phyloP scores from a whole-genome alignment of 2,329 filamentous ascomycete genomes.

The Chaetomium sp. region DNA sequence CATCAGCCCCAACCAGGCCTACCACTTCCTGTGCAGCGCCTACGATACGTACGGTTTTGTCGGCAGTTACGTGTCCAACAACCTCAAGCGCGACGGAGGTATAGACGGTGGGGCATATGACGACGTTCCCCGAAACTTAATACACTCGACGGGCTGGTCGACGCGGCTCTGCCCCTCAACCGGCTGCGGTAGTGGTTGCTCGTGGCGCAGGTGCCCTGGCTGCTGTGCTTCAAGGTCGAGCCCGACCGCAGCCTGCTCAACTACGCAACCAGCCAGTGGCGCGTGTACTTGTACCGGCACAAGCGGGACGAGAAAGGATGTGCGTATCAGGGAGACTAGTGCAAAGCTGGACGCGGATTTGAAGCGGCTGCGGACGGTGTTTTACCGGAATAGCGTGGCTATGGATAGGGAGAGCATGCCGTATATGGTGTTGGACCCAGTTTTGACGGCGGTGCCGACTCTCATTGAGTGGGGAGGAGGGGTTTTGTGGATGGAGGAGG shows the following conservation, averaged over 20 bases:
- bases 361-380: conserved; percentile 36
- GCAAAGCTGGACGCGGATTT: conserved; percentile 38
- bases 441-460: conserved; percentile 43
- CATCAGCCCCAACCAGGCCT: conserved; percentile 42
- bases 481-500: conserved; percentile 21
- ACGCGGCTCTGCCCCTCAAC: conserved; percentile 49
- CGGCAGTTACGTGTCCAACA: conserved; percentile 49
- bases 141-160: conserved; percentile 46
- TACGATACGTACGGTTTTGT: conserved; percentile 50
- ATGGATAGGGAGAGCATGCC: conserved; percentile 42
- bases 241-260: conserved; percentile 45
- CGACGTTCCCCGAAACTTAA: conserved; percentile 47
- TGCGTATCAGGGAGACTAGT: conserved; percentile 35
- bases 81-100: conserved; percentile 47
- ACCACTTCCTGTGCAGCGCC: conserved; percentile 44
- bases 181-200: conserved; percentile 49
- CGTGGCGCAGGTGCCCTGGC: conserved; percentile 48
- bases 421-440: conserved; percentile 46
- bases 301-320: conserved; percentile 32
- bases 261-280: conserved; percentile 46
- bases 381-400: conserved; percentile 38
- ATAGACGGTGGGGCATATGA: conserved; percentile 44
- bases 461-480: conserved; percentile 30
- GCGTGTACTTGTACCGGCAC: conserved; percentile 37
- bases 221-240: conserved; percentile 48